phyloP scores from a whole-genome alignment of 768 basidiomycete genomes.

The Obba rivulosa region DNA sequence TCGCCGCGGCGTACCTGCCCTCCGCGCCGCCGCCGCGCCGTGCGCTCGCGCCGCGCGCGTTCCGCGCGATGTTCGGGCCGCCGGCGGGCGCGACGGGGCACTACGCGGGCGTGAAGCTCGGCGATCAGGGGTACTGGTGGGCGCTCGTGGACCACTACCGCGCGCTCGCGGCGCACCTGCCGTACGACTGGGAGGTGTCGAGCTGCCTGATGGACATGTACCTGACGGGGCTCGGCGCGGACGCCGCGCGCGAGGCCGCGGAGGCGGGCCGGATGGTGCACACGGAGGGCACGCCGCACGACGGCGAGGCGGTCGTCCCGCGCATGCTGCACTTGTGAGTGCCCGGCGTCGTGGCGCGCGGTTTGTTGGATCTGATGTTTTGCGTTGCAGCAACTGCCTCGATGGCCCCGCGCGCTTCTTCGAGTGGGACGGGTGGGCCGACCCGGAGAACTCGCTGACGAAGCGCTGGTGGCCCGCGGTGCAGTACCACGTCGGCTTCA shows the following conservation, averaged over 20 bases:
- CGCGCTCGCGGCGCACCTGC: constrained; percentile 37
- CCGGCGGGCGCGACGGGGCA: constrained; percentile 30
- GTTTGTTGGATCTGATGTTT: constrained; percentile 11
- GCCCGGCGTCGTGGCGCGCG: no score
- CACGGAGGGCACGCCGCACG: constrained; percentile 33
- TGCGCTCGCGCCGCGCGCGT: constrained; percentile 37
- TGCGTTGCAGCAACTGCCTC: constrained; percentile 34
- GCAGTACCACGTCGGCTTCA: constrained; percentile 41
- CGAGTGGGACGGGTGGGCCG: constrained; percentile 43
- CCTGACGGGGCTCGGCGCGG: constrained; percentile 37
- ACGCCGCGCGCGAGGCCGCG: constrained; percentile 28
- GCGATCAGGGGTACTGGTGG: constrained; percentile 53
- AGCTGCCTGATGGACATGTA: constrained; percentile 46
- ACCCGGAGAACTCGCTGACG: constrained; percentile 33
- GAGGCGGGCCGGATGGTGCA: constrained; percentile 33
- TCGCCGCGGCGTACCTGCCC: constrained; percentile 2
- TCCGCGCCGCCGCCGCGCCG: constrained; percentile 8
- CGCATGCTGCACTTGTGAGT: constrained; percentile 49
- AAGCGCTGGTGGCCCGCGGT: constrained; percentile 40
- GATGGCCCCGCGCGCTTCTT: constrained; percentile 35
- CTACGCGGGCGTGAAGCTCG: constrained; percentile 41
- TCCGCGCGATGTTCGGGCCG: constrained; percentile 38
- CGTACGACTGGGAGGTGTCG: constrained; percentile 44
- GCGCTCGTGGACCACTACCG: constrained; percentile 40
- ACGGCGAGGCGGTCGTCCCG: constrained; percentile 37